These are phyloP conservation scores for Rhizopus stolonifer DNA, from an alignment of 371 early-diverging fungal species.

Conservation along the genomic window DNA sequence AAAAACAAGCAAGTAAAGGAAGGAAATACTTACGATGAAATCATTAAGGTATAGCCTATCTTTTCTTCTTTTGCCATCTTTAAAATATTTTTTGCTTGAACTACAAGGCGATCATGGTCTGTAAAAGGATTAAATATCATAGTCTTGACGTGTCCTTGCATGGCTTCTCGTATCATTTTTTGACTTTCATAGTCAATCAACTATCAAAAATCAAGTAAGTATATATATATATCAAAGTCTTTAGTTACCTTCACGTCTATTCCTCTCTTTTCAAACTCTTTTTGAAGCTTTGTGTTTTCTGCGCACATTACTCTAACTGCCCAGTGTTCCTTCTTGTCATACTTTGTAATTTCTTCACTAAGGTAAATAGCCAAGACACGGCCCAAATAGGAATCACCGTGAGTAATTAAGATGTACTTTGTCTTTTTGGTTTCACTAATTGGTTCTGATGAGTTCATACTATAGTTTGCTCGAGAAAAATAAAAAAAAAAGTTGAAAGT, in stretches of 20 bases:
- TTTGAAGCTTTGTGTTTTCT: background rate
- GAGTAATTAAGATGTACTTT: slow-evolving; percentile 20
- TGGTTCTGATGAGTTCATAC: background rate
- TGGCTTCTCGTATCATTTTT: slow-evolving; percentile 5
- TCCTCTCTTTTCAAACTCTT: slow-evolving; percentile 10
- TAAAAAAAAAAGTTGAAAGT: too few species aligned
- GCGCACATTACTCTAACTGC: slow-evolving; percentile 14
- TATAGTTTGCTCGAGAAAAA: too few species aligned
- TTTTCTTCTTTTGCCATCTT: slow-evolving; percentile 9
- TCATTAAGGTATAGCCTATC: slow-evolving; percentile 12
- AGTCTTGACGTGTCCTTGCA: slow-evolving; percentile 7
- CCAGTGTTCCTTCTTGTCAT: slow-evolving; percentile 6
- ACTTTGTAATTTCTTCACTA: slow-evolving; percentile 9
- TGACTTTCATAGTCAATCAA: slow-evolving; percentile 14
- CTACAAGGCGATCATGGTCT: background rate
- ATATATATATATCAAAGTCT: too few species aligned
- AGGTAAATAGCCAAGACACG: slow-evolving; percentile 14
- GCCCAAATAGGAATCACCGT: slow-evolving; percentile 17
- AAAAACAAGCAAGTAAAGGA: too few species aligned
- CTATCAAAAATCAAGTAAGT: slow-evolving; percentile 6
- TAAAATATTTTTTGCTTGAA: slow-evolving; percentile 5
- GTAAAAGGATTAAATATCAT: slow-evolving; percentile 12
- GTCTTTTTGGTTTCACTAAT: background rate
- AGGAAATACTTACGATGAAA: slow-evolving; percentile 18
- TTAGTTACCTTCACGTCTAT: slow-evolving; percentile 18